phyloP scores from a whole-genome alignment of 768 basidiomycete species.

The Suillus spraguei region DNA sequence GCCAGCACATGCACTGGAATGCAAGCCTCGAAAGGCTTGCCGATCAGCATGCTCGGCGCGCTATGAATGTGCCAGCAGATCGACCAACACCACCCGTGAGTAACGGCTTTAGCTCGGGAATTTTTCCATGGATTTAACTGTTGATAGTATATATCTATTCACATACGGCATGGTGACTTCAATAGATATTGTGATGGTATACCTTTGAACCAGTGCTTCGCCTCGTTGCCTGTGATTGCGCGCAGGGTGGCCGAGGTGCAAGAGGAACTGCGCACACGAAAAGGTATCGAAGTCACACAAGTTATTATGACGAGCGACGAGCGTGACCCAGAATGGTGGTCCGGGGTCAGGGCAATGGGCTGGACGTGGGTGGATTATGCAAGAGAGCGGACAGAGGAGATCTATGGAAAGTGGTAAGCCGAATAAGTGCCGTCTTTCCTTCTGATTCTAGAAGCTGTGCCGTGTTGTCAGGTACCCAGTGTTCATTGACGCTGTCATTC shows the following conservation, averaged over 20 bases:
- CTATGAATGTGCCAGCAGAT: slow-evolving; percentile 41
- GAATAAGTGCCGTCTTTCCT: not conserved
- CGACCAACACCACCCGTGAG: slow-evolving; percentile 50
- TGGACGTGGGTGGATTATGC: slow-evolving; percentile 58
- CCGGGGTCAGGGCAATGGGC: slow-evolving; percentile 47
- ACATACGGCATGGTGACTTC: slow-evolving; percentile 61
- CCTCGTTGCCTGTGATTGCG: slow-evolving; percentile 54
- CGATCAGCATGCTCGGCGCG: slow-evolving; percentile 45
- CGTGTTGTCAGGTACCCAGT: slow-evolving; percentile 60
- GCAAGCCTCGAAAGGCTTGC: slow-evolving; percentile 43
- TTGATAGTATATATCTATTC: slow-evolving; percentile 56
- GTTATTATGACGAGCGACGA: slow-evolving; percentile 73
- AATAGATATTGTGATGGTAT: slow-evolving; percentile 44
- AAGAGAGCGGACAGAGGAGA: slow-evolving; percentile 40
- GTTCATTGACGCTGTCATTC: slow-evolving; percentile 73
- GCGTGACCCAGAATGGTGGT: slow-evolving; percentile 57
- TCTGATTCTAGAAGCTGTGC: slow-evolving; percentile 1
- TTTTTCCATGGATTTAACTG: slow-evolving; percentile 4
- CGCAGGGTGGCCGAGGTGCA: slow-evolving; percentile 58
- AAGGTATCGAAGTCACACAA: slow-evolving; percentile 48
- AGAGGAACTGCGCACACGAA: slow-evolving; percentile 45
- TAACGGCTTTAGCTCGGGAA: slow-evolving; percentile 5
- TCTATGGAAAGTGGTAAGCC: slow-evolving; percentile 52
- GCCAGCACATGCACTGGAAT: slow-evolving; percentile 54
- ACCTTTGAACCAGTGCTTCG: slow-evolving; percentile 49